A percentile compares a stretch with the other conserved stretches of the same genome.
These are phyloP conservation scores for Xylaria hypoxylon DNA, from an alignment of 2,329 filamentous ascomycete genomes.

Conservation along the genomic window DNA sequence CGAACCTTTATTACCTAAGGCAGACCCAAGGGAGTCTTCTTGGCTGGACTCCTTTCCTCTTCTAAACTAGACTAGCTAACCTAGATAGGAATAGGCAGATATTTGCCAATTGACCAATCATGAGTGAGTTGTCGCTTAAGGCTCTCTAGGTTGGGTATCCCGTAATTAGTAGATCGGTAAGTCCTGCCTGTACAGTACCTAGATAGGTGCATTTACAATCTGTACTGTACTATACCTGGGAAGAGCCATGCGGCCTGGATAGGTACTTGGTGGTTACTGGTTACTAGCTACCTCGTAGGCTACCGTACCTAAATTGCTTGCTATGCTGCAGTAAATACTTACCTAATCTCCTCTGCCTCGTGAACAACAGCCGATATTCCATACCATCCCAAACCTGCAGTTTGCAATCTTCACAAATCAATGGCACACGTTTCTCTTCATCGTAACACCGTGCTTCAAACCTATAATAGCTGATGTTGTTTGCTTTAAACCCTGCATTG, in stretches of 20 bases:
- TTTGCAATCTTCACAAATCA: slow-evolving; percentile 25
- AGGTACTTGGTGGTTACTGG: not conserved
- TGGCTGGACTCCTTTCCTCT: not conserved
- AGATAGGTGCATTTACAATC: too few species aligned
- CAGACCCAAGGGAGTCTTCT: not conserved
- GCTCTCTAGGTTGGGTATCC: too few species aligned
- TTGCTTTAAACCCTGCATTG: slow-evolving; percentile 28
- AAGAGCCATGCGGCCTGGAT: too few species aligned
- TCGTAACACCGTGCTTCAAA: slow-evolving; percentile 37
- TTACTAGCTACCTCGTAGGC: too few species aligned
- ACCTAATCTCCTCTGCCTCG: slow-evolving; percentile 31
- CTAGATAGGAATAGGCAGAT: slow-evolving; percentile 7
- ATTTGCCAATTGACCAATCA: slow-evolving; percentile 20
- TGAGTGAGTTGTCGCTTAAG: not conserved
- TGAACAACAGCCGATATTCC: slow-evolving; percentile 13
- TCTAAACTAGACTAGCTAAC: too few species aligned
- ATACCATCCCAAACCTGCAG: slow-evolving; percentile 20
- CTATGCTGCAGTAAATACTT: too few species aligned
- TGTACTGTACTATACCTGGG: too few species aligned
- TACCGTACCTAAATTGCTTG: too few species aligned
- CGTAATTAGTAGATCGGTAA: too few species aligned
- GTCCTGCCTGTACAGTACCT: too few species aligned
- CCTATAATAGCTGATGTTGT: slow-evolving; percentile 41
- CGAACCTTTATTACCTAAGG: slow-evolving; percentile 22
- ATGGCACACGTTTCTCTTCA: slow-evolving; percentile 30